phyloP scores from a whole-genome alignment of 73 alveolate genomes.

The Paramecium bursaria region DNA sequence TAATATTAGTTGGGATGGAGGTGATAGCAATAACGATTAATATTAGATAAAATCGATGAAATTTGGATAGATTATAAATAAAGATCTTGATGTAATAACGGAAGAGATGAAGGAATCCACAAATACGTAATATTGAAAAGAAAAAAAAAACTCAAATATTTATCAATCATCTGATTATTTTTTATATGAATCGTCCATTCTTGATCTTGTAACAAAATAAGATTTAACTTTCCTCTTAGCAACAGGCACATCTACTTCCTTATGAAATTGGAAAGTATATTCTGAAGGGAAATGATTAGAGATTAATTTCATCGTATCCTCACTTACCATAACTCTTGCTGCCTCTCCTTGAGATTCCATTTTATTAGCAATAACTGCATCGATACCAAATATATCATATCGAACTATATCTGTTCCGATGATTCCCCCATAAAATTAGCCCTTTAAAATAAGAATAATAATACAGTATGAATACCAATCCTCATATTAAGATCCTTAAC shows the following conservation, averaged over 20 bases:
- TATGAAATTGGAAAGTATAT: constrained; percentile 23
- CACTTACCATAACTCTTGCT: constrained; percentile 70
- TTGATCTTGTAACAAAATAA: constrained; percentile 4
- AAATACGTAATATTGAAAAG: constrained; percentile 46
- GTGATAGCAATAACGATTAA: too few relatives aligned
- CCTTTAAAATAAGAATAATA: neutral
- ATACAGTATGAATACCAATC: constrained; percentile 64
- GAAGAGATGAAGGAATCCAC: constrained; percentile 56
- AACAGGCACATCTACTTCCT: constrained; percentile 66
- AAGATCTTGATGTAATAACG: constrained; percentile 35
- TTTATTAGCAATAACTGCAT: constrained; percentile 69
- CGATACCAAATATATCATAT: constrained; percentile 69
- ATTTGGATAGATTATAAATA: too few relatives aligned
- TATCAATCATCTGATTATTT: too few relatives aligned
- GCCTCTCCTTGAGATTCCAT: constrained; percentile 71
- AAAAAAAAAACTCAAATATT: neutral
- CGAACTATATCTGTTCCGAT: constrained; percentile 71
- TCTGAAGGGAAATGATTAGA: constrained; percentile 57
- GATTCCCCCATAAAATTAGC: constrained; percentile 64
- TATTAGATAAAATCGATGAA: too few relatives aligned
- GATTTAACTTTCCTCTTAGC: constrained; percentile 59
- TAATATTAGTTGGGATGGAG: too few relatives aligned
- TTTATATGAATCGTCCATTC: too few relatives aligned
- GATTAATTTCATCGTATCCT: constrained; percentile 59
- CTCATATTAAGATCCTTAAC: constrained; percentile 66